phyloP scores from a whole-genome alignment of 2,329 filamentous ascomycete genomes.

The Ilyonectria destructans region DNA sequence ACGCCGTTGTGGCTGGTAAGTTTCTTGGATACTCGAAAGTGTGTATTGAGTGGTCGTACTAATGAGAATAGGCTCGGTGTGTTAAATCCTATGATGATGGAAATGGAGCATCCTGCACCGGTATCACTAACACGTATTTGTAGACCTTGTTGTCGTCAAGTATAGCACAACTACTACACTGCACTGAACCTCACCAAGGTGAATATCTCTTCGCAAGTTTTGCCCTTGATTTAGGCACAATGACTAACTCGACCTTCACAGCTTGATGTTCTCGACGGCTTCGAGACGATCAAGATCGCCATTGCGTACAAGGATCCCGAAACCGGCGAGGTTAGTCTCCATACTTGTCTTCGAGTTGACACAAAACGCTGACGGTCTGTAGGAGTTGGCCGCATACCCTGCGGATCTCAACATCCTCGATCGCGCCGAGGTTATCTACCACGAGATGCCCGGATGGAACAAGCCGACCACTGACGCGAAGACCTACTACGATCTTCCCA shows the following conservation, averaged over 20 bases:
- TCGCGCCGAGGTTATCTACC: conserved; percentile 76
- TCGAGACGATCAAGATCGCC: conserved; percentile 83
- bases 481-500: conserved; percentile 75
- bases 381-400: conserved; percentile 70
- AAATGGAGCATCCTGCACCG: no score
- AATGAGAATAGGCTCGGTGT: not conserved
- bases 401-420: conserved; percentile 73
- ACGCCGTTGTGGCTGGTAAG: conserved; percentile 20
- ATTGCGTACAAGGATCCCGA: conserved; percentile 74
- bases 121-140: not conserved
- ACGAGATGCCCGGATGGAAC: conserved; percentile 80
- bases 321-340: conserved; percentile 39
- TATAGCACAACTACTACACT: conserved; percentile 79
- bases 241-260: not conserved
- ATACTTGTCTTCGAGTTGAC: conserved; percentile 23
- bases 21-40: not conserved
- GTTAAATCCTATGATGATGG: no score
- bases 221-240: no score
- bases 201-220: not conserved
- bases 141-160: conserved; percentile 78
- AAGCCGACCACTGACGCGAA: conserved; percentile 73
- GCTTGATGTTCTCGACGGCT: conserved; percentile 75
- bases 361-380: conserved; percentile 48
- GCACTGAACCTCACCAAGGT: conserved; percentile 71
- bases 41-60: not conserved